These are phyloP conservation scores for Tricholoma bakamatsutake DNA, from an alignment of 768 basidiomycete genomes.

Conservation along the genomic window DNA sequence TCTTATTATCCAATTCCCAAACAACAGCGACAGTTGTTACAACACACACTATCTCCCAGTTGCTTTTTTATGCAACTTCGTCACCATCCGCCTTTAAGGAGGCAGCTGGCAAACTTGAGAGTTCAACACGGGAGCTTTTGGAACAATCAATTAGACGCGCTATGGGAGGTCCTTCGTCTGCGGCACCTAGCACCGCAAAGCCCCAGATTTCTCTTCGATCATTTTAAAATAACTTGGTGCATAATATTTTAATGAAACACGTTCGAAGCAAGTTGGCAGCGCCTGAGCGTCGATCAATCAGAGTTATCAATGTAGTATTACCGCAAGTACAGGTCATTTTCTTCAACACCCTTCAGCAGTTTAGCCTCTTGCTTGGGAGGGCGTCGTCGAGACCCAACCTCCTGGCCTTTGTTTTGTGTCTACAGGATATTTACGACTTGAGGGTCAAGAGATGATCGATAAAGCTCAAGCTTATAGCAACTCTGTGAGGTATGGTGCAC, in stretches of 20 bases:
- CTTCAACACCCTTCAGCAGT: too few relatives aligned
- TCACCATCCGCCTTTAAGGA: slow-evolving; percentile 82
- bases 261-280: background rate
- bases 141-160: slow-evolving; percentile 78
- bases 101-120: slow-evolving; percentile 63
- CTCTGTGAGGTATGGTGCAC: too few relatives aligned
- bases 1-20: slow-evolving; percentile 56
- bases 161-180: slow-evolving; percentile 41
- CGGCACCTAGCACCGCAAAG: slow-evolving; percentile 37
- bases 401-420: too few relatives aligned
- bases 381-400: too few relatives aligned
- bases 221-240: slow-evolving; percentile 33
- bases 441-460: too few relatives aligned
- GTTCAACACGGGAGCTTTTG: slow-evolving; percentile 49
- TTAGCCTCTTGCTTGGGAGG: too few relatives aligned
- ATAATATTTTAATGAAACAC: background rate
- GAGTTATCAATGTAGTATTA: too few relatives aligned
- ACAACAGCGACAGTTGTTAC: slow-evolving; percentile 41
- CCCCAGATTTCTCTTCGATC: slow-evolving; percentile 77
- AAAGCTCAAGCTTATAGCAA: too few relatives aligned
- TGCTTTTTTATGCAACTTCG: slow-evolving; percentile 66
- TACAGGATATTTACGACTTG: too few relatives aligned
- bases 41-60: slow-evolving; percentile 53
- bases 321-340: too few relatives aligned
- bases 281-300: too few relatives aligned